Percentiles rank a stretch among this genome's conserved stretches.
Conservation (phyloP, 1,139 yeast genomes). For the Kazachstania sp. region DNA sequence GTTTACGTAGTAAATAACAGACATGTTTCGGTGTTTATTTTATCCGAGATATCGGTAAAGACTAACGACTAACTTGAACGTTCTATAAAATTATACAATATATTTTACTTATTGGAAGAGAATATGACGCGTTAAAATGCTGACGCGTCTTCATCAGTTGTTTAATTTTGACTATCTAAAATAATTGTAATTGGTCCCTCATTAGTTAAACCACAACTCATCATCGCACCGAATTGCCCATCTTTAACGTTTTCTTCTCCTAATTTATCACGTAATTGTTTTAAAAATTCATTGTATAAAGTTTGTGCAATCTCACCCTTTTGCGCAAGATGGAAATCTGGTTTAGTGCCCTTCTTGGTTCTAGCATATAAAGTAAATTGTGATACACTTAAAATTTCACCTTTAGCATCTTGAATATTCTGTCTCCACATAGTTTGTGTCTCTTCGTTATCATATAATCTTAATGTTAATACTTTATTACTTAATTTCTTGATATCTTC, state of each 20-base stretch:
- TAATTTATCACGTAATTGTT: conserved; percentile 40
- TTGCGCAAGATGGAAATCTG: conserved; percentile 87
- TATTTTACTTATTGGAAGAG: too few species aligned
- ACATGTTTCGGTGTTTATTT: too few species aligned
- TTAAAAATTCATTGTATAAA: conserved; percentile 56
- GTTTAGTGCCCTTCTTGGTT: conserved; percentile 82
- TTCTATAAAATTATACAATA: too few species aligned
- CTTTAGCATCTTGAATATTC: conserved; percentile 42
- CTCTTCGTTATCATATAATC: conserved; percentile 44
- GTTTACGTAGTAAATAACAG: too few species aligned
- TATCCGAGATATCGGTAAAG: too few species aligned
- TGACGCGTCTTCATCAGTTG: too few species aligned
- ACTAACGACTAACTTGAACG: too few species aligned
- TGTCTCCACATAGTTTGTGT: conserved; percentile 53
- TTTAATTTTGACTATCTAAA: conserved; percentile 29
- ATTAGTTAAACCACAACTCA: conserved; percentile 80
- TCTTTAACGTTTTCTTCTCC: conserved; percentile 65
- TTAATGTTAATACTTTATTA: conserved; percentile 53
- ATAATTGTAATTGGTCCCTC: conserved; percentile 45
- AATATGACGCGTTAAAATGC: too few species aligned
- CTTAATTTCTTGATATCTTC: conserved; percentile 65
- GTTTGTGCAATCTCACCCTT: conserved; percentile 63
- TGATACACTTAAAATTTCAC: conserved; percentile 63
- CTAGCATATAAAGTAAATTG: conserved; percentile 85
- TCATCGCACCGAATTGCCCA: conserved; percentile 94